Evolutionary conservation across 75 land plant genomes (phyloP).

Genomic region (Selaginella tamariscina): DNA sequence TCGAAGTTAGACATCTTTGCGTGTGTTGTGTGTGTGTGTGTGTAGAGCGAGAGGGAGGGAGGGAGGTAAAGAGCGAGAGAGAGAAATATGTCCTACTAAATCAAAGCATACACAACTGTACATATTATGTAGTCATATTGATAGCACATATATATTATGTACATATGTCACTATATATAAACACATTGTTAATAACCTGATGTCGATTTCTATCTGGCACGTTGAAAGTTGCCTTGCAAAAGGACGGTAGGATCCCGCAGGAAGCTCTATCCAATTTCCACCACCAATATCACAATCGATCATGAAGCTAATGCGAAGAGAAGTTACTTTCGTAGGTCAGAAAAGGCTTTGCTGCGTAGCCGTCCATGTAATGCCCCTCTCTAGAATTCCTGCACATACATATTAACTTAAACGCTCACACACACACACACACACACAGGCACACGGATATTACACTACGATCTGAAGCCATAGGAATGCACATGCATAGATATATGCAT

Average conservation of each 20-base stretch:
- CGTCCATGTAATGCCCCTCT: constrained; percentile 83
- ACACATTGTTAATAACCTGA: constrained; percentile 33
- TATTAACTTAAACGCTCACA: neutral
- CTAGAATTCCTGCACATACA: constrained; percentile 56
- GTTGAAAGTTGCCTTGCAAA: constrained; percentile 41
- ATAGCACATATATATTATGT: neutral
- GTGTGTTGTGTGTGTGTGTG: no score
- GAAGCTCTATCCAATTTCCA: constrained; percentile 96
- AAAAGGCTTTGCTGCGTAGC: constrained; percentile 64
- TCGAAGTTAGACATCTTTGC: no score
- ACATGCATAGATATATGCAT: no score
- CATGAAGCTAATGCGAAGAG: constrained; percentile 97
- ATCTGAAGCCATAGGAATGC: no score
- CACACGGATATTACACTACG: no score
- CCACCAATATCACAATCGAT: constrained; percentile 93
- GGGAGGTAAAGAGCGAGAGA: no score
- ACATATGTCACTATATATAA: neutral
- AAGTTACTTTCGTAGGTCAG: constrained; percentile 96
- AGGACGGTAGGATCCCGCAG: constrained; percentile 51
- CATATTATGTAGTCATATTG: neutral
- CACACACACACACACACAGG: no score
- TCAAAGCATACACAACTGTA: no score
- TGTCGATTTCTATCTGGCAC: constrained; percentile 84
- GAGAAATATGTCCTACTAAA: no score
- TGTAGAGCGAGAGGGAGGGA: no score